Conservation (phyloP, 768 basidiomycete genomes). For the Mycena metata region DNA sequence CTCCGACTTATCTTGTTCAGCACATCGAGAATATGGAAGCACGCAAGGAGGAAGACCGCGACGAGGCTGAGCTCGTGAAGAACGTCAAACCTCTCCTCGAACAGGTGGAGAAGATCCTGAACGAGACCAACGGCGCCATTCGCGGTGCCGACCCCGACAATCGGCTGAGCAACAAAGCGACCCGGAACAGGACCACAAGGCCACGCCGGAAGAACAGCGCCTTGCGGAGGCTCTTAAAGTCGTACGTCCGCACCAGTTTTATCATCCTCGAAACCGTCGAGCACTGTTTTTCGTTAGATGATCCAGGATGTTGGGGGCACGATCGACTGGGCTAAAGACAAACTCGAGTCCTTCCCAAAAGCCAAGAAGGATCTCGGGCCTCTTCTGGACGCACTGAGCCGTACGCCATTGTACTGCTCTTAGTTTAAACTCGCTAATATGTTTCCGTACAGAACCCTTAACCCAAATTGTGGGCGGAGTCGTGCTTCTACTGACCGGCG, state of each 20-base stretch:
- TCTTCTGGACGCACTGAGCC: too few relatives aligned
- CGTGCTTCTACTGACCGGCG: constrained; percentile 51
- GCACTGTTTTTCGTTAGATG: too few relatives aligned
- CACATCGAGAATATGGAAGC: constrained; percentile 52
- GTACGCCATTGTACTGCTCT: too few relatives aligned
- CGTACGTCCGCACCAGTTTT: too few relatives aligned
- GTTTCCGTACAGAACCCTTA: constrained; percentile 46
- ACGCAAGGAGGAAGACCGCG: constrained; percentile 52
- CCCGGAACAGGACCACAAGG: constrained; percentile 53
- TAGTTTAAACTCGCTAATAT: too few relatives aligned
- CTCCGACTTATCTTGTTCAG: too few relatives aligned
- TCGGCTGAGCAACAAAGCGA: constrained; percentile 50
- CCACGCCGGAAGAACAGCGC: constrained; percentile 54
- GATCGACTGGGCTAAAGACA: too few relatives aligned
- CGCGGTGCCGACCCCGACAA: constrained; percentile 55
- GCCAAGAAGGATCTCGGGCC: too few relatives aligned
- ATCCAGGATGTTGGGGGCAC: too few relatives aligned
- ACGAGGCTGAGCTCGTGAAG: constrained; percentile 51
- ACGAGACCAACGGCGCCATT: constrained; percentile 54
- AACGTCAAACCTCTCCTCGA: constrained; percentile 53
- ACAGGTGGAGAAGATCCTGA: constrained; percentile 54
- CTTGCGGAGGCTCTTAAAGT: constrained; percentile 55
- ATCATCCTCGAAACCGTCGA: too few relatives aligned
- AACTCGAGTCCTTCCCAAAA: too few relatives aligned
- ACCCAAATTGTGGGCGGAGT: constrained; percentile 57